phyloP scores from a whole-genome alignment of 495 filamentous ascomycete genomes.

The Podospora fimiseda region DNA sequence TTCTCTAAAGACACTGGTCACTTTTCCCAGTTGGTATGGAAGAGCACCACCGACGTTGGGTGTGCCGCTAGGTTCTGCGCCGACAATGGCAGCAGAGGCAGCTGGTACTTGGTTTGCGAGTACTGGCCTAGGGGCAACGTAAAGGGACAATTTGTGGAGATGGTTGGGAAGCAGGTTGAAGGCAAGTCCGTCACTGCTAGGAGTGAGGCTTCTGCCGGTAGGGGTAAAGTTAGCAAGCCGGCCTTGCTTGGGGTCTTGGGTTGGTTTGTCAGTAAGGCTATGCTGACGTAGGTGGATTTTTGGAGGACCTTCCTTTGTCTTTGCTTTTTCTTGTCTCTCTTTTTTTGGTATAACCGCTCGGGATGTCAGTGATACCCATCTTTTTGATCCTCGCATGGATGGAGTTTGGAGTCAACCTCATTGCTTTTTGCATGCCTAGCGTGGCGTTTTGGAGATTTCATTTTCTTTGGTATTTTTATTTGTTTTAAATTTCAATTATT shows the following conservation, averaged over 20 bases:
- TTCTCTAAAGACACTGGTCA: constrained; percentile 68
- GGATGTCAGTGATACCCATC: neutral
- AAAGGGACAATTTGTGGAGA: constrained; percentile 46
- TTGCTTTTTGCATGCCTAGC: too few relatives aligned
- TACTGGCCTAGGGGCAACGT: constrained; percentile 74
- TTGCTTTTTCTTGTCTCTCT: neutral
- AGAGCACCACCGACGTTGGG: constrained; percentile 59
- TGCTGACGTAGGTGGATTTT: neutral
- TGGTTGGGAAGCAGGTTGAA: constrained; percentile 38
- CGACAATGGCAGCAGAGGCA: constrained; percentile 39
- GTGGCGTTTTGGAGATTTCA: neutral
- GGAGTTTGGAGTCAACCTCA: neutral
- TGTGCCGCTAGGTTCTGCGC: constrained; percentile 60
- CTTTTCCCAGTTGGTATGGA: constrained; percentile 83
- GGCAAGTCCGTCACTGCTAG: constrained; percentile 10
- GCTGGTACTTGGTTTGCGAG: constrained; percentile 80
- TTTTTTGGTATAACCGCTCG: neutral
- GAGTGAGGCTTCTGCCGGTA: neutral
- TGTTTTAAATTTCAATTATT: neutral
- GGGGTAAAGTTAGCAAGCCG: neutral
- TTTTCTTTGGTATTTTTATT: neutral
- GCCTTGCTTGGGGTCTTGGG: neutral
- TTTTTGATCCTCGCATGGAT: too few relatives aligned
- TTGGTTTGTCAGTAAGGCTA: neutral
- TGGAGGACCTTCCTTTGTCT: neutral